These are phyloP conservation scores for Chlorophyllum brunneum DNA, from an alignment of 768 basidiomycete genomes.

Conservation along the genomic window DNA sequence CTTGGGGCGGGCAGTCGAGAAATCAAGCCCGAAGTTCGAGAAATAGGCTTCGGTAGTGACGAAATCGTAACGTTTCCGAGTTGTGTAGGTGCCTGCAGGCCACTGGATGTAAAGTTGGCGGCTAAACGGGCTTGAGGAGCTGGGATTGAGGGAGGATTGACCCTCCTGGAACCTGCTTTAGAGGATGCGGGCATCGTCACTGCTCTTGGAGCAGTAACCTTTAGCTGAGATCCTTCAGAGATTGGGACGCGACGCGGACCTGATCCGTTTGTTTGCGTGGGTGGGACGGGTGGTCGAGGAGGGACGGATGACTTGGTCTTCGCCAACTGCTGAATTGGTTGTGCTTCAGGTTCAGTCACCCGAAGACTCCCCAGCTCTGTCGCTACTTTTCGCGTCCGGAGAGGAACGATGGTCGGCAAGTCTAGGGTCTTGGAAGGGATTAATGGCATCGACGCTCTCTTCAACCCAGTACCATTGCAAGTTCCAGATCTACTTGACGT, in stretches of 20 bases:
- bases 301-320: neutral
- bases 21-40: conserved; percentile 9
- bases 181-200: conserved; percentile 12
- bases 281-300: neutral
- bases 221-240: conserved; percentile 23
- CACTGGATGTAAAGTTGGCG: conserved; percentile 11
- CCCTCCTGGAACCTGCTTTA: conserved; percentile 1
- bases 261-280: neutral
- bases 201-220: conserved; percentile 13
- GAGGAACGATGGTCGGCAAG: neutral
- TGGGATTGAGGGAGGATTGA: neutral
- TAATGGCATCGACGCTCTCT: neutral
- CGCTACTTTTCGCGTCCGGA: neutral
- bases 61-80: conserved; percentile 18
- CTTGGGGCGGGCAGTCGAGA: conserved; percentile 9
- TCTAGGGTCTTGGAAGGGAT: neutral
- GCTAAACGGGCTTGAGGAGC: neutral
- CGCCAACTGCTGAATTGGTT: neutral
- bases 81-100: conserved; percentile 23
- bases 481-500: neutral
- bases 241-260: conserved; percentile 29
- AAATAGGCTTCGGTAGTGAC: conserved; percentile 25
- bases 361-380: neutral
- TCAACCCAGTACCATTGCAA: neutral
- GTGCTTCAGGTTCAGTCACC: neutral